A percentile compares a stretch with the other conserved stretches of the same genome.
Conservation (phyloP, 441 rosid genomes). For the Biscutella laevigata region DNA sequence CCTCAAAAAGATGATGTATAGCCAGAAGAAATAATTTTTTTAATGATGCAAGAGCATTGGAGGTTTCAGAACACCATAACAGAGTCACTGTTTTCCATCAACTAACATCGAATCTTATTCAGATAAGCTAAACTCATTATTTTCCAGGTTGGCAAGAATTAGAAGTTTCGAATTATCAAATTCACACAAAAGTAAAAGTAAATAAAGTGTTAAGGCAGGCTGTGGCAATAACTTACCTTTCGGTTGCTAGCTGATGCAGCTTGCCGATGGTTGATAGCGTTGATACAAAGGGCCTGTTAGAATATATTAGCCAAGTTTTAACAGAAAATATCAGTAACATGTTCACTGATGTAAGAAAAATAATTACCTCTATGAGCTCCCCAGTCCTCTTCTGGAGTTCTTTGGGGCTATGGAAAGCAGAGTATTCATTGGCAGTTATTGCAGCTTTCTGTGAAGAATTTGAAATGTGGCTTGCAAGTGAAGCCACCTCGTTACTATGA, state of each 20-base stretch:
- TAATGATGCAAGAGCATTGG: too few species aligned
- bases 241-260: conserved; percentile 83
- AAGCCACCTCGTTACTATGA: conserved; percentile 28
- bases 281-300: conserved; percentile 77
- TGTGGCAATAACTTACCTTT: conserved; percentile 51
- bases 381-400: conserved; percentile 79
- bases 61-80: too few species aligned
- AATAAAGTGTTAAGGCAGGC: conserved; percentile 15
- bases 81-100: too few species aligned
- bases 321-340: conserved; percentile 16
- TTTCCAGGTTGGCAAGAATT: too few species aligned
- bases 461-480: conserved; percentile 33
- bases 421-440: conserved; percentile 32
- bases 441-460: conserved; percentile 55
- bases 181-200: conserved; percentile 4
- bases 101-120: neutral
- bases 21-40: too few species aligned
- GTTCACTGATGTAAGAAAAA: conserved; percentile 13
- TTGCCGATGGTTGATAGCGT: conserved; percentile 58
- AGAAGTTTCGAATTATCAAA: neutral
- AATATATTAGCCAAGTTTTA: conserved; percentile 20
- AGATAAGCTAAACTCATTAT: neutral
- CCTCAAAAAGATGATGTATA: too few species aligned
- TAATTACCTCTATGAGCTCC: conserved; percentile 78
- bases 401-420: conserved; percentile 50